These are phyloP conservation scores for Pluteus cervinus DNA, from an alignment of 768 basidiomycete genomes.

Conservation along the genomic window DNA sequence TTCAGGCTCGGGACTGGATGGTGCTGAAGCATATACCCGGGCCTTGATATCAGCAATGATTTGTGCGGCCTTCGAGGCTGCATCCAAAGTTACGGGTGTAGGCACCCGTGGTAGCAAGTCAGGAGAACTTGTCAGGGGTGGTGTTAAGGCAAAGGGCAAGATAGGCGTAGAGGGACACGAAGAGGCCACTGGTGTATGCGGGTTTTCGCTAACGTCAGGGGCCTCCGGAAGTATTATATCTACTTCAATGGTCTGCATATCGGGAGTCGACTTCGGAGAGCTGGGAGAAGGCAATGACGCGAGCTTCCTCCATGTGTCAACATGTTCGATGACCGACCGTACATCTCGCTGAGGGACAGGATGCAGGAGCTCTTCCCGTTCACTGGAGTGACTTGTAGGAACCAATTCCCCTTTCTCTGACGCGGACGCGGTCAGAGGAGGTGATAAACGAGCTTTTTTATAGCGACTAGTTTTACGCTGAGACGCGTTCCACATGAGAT, in stretches of 20 bases:
- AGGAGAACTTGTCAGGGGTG: conserved; percentile 16
- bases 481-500: no score
- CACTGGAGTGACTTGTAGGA: conserved; percentile 65
- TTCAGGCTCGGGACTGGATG: conserved; percentile 40
- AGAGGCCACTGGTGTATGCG: background rate
- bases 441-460: conserved; percentile 34
- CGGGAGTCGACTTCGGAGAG: no score
- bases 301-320: no score
- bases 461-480: conserved; percentile 10
- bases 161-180: no score
- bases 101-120: conserved; percentile 15
- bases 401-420: conserved; percentile 33
- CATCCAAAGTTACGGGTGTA: conserved; percentile 28
- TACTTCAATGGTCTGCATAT: no score
- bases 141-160: no score
- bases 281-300: no score
- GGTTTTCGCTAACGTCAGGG: background rate
- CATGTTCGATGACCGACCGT: background rate
- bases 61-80: conserved; percentile 42
- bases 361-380: conserved; percentile 35
- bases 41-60: conserved; percentile 64
- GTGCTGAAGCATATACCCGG: conserved; percentile 41
- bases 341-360: background rate
- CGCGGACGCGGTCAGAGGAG: conserved; percentile 21
- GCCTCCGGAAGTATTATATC: no score